Evolutionary conservation across 2,329 filamentous ascomycete genomes (phyloP).

Genomic region (Phoma herbarum): DNA sequence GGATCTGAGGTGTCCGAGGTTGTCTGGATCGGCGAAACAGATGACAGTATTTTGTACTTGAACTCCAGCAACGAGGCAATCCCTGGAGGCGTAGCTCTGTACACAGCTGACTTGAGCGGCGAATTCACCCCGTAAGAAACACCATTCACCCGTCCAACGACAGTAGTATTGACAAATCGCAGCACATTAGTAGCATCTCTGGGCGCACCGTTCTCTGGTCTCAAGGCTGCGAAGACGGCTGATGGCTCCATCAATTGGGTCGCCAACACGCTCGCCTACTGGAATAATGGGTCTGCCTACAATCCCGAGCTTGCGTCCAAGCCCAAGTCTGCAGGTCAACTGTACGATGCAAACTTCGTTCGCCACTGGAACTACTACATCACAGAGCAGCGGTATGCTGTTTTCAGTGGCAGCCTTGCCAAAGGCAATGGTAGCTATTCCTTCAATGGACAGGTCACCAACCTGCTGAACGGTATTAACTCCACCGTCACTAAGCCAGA

Average conservation of each 20-base stretch:
- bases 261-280: constrained; percentile 68
- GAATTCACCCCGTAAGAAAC: constrained; percentile 37
- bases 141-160: not conserved
- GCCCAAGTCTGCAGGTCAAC: constrained; percentile 69
- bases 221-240: constrained; percentile 56
- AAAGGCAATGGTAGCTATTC: constrained; percentile 44
- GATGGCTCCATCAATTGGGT: constrained; percentile 57
- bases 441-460: constrained; percentile 46
- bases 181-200: constrained; percentile 50
- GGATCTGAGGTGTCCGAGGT: constrained; percentile 45
- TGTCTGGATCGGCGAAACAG: constrained; percentile 45
- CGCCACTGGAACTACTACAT: constrained; percentile 84
- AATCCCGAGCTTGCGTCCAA: constrained; percentile 69
- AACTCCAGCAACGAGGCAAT: constrained; percentile 67
- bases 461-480: constrained; percentile 70
- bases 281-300: constrained; percentile 72
- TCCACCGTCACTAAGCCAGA: constrained; percentile 62
- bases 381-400: constrained; percentile 71
- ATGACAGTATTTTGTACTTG: constrained; percentile 69
- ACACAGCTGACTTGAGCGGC: constrained; percentile 43
- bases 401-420: constrained; percentile 74
- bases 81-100: constrained; percentile 47
- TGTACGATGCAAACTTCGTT: constrained; percentile 79
- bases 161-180: not conserved
- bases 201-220: constrained; percentile 58